A percentile compares a stretch with the other conserved stretches of the same genome.
phyloP scores from a whole-genome alignment of 352 stramenopile genomes.

The Pythium dissimile region DNA sequence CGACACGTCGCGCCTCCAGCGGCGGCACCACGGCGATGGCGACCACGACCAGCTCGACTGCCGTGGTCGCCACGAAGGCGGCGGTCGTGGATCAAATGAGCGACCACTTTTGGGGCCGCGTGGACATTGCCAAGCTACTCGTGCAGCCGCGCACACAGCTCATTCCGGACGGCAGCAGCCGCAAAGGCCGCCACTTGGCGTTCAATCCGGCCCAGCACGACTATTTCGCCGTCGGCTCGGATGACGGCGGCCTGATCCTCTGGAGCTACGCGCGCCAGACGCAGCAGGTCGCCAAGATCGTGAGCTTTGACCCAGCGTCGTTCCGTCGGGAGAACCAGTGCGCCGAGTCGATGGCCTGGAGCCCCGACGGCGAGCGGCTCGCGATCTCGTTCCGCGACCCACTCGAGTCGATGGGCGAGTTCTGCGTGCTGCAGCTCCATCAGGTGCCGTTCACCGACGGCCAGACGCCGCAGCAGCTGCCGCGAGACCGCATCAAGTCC shows the following conservation, averaged over 20 bases:
- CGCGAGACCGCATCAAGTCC: slow-evolving; percentile 48
- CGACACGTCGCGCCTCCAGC: neutral
- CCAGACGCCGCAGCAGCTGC: slow-evolving; percentile 40
- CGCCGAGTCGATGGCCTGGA: slow-evolving; percentile 75
- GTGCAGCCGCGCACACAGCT: slow-evolving; percentile 56
- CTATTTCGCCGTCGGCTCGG: slow-evolving; percentile 70
- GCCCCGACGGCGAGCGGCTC: slow-evolving; percentile 64
- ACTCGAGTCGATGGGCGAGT: slow-evolving; percentile 53
- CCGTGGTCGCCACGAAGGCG: neutral
- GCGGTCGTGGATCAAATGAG: slow-evolving; percentile 39
- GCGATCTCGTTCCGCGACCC: slow-evolving; percentile 80
- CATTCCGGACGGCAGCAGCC: slow-evolving; percentile 56
- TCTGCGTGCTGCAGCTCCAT: slow-evolving; percentile 73
- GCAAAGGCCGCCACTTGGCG: slow-evolving; percentile 67
- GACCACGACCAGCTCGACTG: neutral
- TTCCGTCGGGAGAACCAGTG: slow-evolving; percentile 66
- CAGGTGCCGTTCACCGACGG: slow-evolving; percentile 51
- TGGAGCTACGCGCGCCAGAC: slow-evolving; percentile 70
- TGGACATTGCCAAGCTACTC: slow-evolving; percentile 59
- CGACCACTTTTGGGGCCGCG: slow-evolving; percentile 78
- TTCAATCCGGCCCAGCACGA: slow-evolving; percentile 76
- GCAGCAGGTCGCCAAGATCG: slow-evolving; percentile 60
- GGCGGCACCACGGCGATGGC: neutral
- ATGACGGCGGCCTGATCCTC: slow-evolving; percentile 75
- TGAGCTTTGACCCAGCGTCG: slow-evolving; percentile 48